phyloP scores from a whole-genome alignment of 106 monocot genomes.

The Allium fistulosum region DNA sequence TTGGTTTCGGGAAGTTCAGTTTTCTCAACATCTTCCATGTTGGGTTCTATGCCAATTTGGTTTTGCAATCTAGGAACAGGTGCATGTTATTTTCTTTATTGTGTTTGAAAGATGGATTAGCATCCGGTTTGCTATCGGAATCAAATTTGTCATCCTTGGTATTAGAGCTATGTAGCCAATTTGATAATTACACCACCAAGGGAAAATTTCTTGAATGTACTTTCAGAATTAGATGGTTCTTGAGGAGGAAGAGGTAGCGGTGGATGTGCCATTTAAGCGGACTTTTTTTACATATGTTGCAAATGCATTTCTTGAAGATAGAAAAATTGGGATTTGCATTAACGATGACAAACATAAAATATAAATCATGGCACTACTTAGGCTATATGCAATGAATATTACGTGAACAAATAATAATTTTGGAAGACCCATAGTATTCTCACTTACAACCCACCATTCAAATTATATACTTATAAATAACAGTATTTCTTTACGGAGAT shows the following conservation, averaged over 20 bases:
- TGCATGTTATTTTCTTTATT: conserved; percentile 12
- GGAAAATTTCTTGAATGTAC: conserved; percentile 22
- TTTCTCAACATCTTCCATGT: conserved; percentile 13
- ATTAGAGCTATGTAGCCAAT: conserved; percentile 32
- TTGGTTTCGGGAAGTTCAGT: conserved; percentile 8
- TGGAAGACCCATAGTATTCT: not conserved
- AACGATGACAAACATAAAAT: no score
- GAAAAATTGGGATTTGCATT: no score
- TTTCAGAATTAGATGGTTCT: conserved; percentile 23
- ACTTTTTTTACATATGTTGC: conserved; percentile 20
- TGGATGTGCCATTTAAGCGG: conserved; percentile 17
- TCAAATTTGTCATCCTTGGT: conserved; percentile 20
- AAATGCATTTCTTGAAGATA: conserved; percentile 24
- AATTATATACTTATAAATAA: no score
- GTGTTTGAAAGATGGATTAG: no score
- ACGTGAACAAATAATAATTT: not conserved
- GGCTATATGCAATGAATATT: no score
- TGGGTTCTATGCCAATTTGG: conserved; percentile 6
- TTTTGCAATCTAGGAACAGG: conserved; percentile 16
- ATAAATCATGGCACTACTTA: no score
- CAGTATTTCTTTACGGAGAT: no score
- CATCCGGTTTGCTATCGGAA: no score
- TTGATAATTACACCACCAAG: conserved; percentile 44
- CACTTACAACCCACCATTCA: not conserved
- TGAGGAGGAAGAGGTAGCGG: conserved; percentile 16